Conservation (phyloP, 768 basidiomycete genomes). For the Panaeolus papilionaceus region DNA sequence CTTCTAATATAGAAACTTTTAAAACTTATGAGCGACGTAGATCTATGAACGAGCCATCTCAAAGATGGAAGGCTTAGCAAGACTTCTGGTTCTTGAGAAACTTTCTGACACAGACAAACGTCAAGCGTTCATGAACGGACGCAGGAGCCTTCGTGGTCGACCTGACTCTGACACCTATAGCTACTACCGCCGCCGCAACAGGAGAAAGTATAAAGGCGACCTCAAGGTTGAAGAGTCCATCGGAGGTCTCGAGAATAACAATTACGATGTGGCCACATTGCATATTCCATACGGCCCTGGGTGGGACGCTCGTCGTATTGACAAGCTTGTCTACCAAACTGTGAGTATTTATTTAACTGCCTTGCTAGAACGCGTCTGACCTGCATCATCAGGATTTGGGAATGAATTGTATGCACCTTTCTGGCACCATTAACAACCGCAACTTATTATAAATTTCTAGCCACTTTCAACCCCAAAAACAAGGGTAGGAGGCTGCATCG, state of each 20-base stretch:
- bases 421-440: background rate
- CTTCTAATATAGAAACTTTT: background rate
- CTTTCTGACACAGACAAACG: slow-evolving; percentile 52
- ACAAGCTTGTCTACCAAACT: slow-evolving; percentile 63
- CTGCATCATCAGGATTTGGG: slow-evolving; percentile 50
- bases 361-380: background rate
- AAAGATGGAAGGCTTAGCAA: slow-evolving; percentile 63
- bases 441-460: slow-evolving; percentile 34
- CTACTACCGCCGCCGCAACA: slow-evolving; percentile 27
- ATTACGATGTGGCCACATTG: slow-evolving; percentile 59
- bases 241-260: slow-evolving; percentile 57
- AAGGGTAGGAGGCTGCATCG: slow-evolving; percentile 64
- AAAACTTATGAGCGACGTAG: slow-evolving; percentile 33
- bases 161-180: slow-evolving; percentile 35
- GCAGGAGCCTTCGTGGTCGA: slow-evolving; percentile 57
- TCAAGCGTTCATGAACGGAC: slow-evolving; percentile 50
- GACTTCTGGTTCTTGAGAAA: slow-evolving; percentile 67
- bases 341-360: slow-evolving; percentile 36
- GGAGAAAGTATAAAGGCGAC: slow-evolving; percentile 58
- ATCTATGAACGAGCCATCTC: slow-evolving; percentile 66
- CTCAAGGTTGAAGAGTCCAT: slow-evolving; percentile 51
- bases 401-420: slow-evolving; percentile 54
- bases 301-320: slow-evolving; percentile 61
- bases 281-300: slow-evolving; percentile 70
- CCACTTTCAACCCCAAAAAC: slow-evolving; percentile 69